A percentile compares a stretch with the other conserved stretches of the same genome.
Evolutionary conservation across 148 eudicot genomes (phyloP).

Genomic region (Salicornia ramosissima): DNA sequence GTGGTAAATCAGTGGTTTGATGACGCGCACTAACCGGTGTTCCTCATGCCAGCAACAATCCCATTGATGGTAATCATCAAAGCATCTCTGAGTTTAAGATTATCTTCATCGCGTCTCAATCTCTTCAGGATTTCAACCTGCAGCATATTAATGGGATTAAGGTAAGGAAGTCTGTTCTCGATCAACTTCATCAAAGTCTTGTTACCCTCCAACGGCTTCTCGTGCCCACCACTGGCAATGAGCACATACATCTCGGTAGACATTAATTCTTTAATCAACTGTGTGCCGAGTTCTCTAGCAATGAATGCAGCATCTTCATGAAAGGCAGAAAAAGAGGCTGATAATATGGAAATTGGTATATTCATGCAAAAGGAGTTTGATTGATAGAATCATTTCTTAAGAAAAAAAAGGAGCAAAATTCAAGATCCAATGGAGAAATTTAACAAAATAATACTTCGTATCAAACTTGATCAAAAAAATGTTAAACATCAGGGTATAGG

Average conservation of each 20-base stretch:
- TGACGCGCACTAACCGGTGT: slow-evolving; percentile 73
- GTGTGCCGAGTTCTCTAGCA: slow-evolving; percentile 47
- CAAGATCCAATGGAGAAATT: too few relatives aligned
- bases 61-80: slow-evolving; percentile 85
- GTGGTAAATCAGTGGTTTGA: not conserved
- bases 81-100: slow-evolving; percentile 70
- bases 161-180: slow-evolving; percentile 72
- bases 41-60: slow-evolving; percentile 94
- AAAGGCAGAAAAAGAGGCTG: too few relatives aligned
- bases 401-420: too few relatives aligned
- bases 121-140: slow-evolving; percentile 82
- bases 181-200: slow-evolving; percentile 59
- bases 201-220: slow-evolving; percentile 59
- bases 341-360: too few relatives aligned
- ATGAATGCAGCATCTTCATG: too few relatives aligned
- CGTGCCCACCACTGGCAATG: slow-evolving; percentile 68
- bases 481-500: too few relatives aligned
- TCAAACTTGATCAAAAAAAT: too few relatives aligned
- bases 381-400: too few relatives aligned
- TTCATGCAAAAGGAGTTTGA: too few relatives aligned
- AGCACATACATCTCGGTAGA: slow-evolving; percentile 56
- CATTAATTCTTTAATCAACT: slow-evolving; percentile 57
- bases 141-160: slow-evolving; percentile 81
- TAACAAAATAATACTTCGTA: too few relatives aligned
- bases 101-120: slow-evolving; percentile 62